Conservation (phyloP, 176 grass and related monocot species). For the Luzula sylvatica region DNA sequence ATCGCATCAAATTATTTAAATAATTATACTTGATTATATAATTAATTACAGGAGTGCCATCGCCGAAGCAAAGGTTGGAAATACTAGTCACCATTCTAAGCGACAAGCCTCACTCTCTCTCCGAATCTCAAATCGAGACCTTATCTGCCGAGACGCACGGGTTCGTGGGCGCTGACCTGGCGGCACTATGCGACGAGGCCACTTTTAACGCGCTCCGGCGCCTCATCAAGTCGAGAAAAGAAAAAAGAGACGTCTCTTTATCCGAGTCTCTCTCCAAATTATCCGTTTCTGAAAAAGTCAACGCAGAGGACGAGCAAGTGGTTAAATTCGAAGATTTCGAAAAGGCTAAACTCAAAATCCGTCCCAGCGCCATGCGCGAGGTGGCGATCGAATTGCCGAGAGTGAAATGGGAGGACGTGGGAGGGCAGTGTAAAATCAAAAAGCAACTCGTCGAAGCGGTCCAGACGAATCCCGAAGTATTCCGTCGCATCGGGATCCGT, state of each 20-base stretch:
- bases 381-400: constrained; percentile 86
- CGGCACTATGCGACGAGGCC: constrained; percentile 81
- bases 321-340: constrained; percentile 65
- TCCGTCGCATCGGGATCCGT: constrained; percentile 44
- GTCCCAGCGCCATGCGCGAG: constrained; percentile 95
- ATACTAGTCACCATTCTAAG: constrained; percentile 57
- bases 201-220: constrained; percentile 50
- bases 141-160: constrained; percentile 67
- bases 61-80: constrained; percentile 63
- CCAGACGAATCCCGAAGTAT: constrained; percentile 55
- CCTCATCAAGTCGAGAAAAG: constrained; percentile 41
- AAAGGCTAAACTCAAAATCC: constrained; percentile 78
- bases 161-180: constrained; percentile 94
- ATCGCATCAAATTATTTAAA: constrained; percentile 1
- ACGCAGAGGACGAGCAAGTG: constrained; percentile 26
- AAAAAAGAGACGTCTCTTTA: constrained; percentile 20
- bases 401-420: constrained; percentile 81
- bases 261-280: constrained; percentile 50
- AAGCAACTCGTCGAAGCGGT: constrained; percentile 77
- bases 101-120: constrained; percentile 52
- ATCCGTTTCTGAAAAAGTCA: constrained; percentile 29
- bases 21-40: background rate
- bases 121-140: constrained; percentile 27
- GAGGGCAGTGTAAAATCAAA: constrained; percentile 72
- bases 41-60: constrained; percentile 64